These are phyloP conservation scores for Aspergillus sp. DNA, from an alignment of 2,329 filamentous ascomycete species.

Conservation along the genomic window DNA sequence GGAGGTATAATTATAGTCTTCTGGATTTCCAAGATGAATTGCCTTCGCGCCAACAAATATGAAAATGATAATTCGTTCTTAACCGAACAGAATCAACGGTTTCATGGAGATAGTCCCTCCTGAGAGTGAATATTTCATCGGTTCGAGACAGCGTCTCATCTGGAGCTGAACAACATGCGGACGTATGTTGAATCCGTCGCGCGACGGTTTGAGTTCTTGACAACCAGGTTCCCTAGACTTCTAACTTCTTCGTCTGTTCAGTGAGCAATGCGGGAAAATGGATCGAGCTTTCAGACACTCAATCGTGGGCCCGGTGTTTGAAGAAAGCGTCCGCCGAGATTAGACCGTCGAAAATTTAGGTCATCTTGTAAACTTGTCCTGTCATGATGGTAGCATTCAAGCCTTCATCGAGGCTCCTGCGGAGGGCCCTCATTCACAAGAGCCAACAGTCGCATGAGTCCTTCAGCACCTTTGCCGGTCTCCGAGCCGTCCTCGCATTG, in stretches of 20 bases:
- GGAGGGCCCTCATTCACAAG: constrained; percentile 27
- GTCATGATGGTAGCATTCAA: neutral
- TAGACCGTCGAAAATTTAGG: no score
- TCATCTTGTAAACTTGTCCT: neutral
- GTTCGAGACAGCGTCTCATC: neutral
- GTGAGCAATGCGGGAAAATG: neutral
- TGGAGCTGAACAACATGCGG: neutral
- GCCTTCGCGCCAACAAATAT: neutral
- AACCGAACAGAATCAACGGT: neutral
- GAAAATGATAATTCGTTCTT: neutral
- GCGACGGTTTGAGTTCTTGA: neutral
- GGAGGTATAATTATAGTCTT: neutral
- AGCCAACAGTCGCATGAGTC: constrained; percentile 37
- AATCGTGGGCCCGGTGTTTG: neutral
- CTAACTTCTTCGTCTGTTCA: neutral
- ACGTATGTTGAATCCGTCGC: neutral
- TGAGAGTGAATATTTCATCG: neutral
- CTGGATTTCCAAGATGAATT: neutral
- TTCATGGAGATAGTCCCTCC: neutral
- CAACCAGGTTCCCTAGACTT: neutral
- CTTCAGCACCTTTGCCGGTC: constrained; percentile 33
- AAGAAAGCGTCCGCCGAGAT: neutral
- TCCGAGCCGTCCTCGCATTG: constrained; percentile 36
- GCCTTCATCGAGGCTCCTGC: constrained; percentile 8
- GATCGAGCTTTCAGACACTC: neutral